Conservation (phyloP, 1,284 basidiomycete genomes). For the Apiotrichum mycotoxinovorans region DNA sequence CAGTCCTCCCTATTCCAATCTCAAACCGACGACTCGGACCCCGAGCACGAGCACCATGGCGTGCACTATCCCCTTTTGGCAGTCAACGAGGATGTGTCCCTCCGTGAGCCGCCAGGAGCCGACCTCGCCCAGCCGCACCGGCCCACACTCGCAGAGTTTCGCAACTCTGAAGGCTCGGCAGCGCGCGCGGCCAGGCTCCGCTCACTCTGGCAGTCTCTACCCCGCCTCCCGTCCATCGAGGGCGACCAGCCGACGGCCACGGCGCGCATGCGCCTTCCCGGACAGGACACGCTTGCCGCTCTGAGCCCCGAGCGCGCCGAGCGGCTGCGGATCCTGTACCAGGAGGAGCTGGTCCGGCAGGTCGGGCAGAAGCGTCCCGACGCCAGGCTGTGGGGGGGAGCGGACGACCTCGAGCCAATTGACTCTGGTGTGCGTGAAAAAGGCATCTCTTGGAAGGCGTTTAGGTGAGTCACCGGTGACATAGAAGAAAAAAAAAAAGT, state of each 20-base stretch:
- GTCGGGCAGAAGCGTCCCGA: constrained; percentile 51
- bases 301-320: constrained; percentile 67
- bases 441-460: constrained; percentile 69
- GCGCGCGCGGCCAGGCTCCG: constrained; percentile 43
- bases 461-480: constrained; percentile 52
- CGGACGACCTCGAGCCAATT: constrained; percentile 48
- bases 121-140: constrained; percentile 8
- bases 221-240: constrained; percentile 33
- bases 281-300: constrained; percentile 47
- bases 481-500: neutral
- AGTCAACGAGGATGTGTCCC: constrained; percentile 1
- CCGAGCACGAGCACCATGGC: constrained; percentile 5
- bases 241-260: constrained; percentile 33
- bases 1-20: no score
- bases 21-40: neutral
- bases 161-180: constrained; percentile 40
- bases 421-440: constrained; percentile 34
- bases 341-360: constrained; percentile 67
- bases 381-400: constrained; percentile 53
- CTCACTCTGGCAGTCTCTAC: constrained; percentile 47
- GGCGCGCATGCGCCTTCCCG: constrained; percentile 44
- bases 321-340: constrained; percentile 66
- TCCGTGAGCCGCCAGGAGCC: constrained; percentile 15
- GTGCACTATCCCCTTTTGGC: constrained; percentile 11
- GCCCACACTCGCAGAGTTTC: constrained; percentile 42